A percentile compares a stretch with the other conserved stretches of the same genome.
Conservation (phyloP, 1,284 basidiomycete genomes). For the Fistulinella staudtii region DNA sequence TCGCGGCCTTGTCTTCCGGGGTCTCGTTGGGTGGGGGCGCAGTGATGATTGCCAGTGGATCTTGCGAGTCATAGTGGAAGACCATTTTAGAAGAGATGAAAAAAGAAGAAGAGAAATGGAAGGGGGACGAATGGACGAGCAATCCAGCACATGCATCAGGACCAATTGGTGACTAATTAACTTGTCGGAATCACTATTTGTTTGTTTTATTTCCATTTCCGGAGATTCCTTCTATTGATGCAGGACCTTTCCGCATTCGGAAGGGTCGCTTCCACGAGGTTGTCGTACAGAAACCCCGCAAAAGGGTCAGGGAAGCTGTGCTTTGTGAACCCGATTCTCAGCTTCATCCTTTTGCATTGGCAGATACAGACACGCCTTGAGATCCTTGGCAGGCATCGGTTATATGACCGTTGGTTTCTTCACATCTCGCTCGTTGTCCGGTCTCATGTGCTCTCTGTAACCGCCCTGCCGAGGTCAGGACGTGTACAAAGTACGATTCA, state of each 20-base stretch:
- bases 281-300: conserved; percentile 8
- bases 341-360: not conserved
- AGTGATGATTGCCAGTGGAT: conserved; percentile 50
- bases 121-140: not conserved
- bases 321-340: conserved; percentile 3
- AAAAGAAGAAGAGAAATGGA: not conserved
- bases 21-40: conserved; percentile 51
- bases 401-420: too few species aligned
- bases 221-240: not conserved
- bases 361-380: too few species aligned
- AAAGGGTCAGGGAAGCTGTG: conserved; percentile 12
- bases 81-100: conserved; percentile 17
- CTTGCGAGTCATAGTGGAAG: conserved; percentile 35
- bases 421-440: too few species aligned
- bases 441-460: too few species aligned
- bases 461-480: too few species aligned
- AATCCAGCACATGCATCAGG: not conserved
- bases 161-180: conserved; percentile 12
- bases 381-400: too few species aligned
- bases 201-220: conserved; percentile 3
- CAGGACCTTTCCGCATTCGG: conserved; percentile 1
- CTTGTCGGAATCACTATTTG: conserved; percentile 10
- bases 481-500: too few species aligned
- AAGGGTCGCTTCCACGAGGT: conserved; percentile 2
- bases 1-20: conserved; percentile 35